Conservation (phyloP, 441 rosid genomes). For the Populus hybrid region DNA sequence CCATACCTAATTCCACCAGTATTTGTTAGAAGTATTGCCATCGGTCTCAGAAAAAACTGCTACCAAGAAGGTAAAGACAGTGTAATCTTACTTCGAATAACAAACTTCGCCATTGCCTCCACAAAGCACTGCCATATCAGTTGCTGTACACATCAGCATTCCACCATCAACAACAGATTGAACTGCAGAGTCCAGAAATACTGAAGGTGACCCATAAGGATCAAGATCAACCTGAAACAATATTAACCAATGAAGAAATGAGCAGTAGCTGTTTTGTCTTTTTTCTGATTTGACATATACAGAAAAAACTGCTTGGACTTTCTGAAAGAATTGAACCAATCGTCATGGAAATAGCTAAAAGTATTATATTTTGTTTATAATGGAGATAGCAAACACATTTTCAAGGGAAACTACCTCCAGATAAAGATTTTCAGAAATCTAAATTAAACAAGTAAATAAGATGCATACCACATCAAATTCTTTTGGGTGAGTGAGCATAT, state of each 20-base stretch:
- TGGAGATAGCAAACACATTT: neutral
- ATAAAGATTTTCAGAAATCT: neutral
- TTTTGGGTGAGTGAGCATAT: slow-evolving; percentile 90
- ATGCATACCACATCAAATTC: slow-evolving; percentile 86
- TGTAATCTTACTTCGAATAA: slow-evolving; percentile 90
- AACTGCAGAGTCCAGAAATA: slow-evolving; percentile 94
- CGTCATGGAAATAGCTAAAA: neutral
- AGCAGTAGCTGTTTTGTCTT: neutral
- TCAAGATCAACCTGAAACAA: slow-evolving; percentile 92
- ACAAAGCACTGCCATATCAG: slow-evolving; percentile 99
- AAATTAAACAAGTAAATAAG: neutral
- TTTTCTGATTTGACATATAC: neutral
- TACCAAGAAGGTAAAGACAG: slow-evolving; percentile 14
- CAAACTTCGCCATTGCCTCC: slow-evolving; percentile 99
- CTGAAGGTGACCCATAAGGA: slow-evolving; percentile 96
- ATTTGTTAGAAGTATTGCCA: slow-evolving; percentile 21
- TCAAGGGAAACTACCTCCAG: neutral
- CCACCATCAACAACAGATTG: slow-evolving; percentile 98
- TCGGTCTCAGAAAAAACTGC: slow-evolving; percentile 7
- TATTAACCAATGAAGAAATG: slow-evolving; percentile 11
- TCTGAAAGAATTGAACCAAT: neutral
- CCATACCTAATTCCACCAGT: slow-evolving; percentile 62
- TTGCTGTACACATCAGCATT: slow-evolving; percentile 95
- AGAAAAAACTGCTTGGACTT: neutral
- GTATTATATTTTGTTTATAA: neutral